These are phyloP conservation scores for Capsella bursapastoris DNA, from an alignment of 345 rosid species.

Conservation along the genomic window DNA sequence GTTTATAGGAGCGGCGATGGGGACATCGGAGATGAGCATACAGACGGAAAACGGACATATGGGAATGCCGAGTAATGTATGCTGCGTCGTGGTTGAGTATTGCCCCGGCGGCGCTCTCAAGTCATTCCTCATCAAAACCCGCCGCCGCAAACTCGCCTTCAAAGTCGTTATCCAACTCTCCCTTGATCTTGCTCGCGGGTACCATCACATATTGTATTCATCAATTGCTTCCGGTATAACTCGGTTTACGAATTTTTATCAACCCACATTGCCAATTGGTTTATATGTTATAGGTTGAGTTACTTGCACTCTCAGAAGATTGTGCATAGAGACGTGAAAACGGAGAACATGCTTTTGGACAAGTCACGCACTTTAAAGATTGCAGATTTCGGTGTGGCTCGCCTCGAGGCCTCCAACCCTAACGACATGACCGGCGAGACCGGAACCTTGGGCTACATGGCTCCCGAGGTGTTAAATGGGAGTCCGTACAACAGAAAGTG, in stretches of 20 bases:
- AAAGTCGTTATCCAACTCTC: slow-evolving; percentile 92
- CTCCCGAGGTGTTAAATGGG: slow-evolving; percentile 99
- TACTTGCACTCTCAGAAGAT: slow-evolving; percentile 91
- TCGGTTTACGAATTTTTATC: background rate
- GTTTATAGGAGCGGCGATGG: slow-evolving; percentile 96
- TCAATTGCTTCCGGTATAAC: background rate
- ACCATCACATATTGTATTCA: background rate
- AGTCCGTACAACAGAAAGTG: slow-evolving; percentile 90
- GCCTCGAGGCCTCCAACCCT: slow-evolving; percentile 97
- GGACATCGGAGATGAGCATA: slow-evolving; percentile 77
- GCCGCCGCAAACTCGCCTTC: slow-evolving; percentile 89
- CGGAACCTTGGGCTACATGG: slow-evolving; percentile 99
- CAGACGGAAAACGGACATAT: slow-evolving; percentile 81
- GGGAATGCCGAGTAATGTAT: slow-evolving; percentile 83
- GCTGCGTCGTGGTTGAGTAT: slow-evolving; percentile 95
- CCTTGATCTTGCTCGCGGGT: slow-evolving; percentile 98
- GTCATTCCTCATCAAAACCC: slow-evolving; percentile 85
- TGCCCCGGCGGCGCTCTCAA: slow-evolving; percentile 95
- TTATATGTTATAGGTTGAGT: slow-evolving; percentile 59
- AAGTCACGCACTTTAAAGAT: slow-evolving; percentile 85
- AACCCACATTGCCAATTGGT: too few species aligned
- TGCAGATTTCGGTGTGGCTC: slow-evolving; percentile 98
- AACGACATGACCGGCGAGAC: slow-evolving; percentile 99
- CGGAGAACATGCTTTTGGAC: slow-evolving; percentile 97
- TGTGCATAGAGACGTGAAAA: slow-evolving; percentile 97